These are phyloP conservation scores for Telopea speciosissima DNA, from an alignment of 177 flowering plant genomes.

Conservation along the genomic window DNA sequence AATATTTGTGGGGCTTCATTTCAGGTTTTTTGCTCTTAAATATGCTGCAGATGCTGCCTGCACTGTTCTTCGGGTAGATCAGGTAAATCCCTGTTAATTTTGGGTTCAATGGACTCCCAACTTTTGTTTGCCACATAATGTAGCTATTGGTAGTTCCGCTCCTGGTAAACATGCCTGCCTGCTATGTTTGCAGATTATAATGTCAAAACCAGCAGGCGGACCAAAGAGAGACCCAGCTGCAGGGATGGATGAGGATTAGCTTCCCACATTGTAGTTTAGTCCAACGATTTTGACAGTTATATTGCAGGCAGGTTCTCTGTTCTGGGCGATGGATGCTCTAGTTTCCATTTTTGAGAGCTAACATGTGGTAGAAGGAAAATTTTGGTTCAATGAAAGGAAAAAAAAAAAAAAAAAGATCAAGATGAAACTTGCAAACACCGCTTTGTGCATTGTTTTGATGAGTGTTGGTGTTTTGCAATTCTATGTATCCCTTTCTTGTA, in stretches of 20 bases:
- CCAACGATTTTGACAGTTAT: not conserved
- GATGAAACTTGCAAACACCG: too few relatives aligned
- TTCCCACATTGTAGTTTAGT: not conserved
- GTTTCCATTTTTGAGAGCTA: not conserved
- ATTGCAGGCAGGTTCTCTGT: not conserved
- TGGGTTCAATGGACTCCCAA: not conserved
- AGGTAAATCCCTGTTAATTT: slow-evolving; percentile 35
- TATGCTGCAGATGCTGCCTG: slow-evolving; percentile 94
- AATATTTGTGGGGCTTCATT: slow-evolving; percentile 1
- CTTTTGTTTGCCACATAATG: not conserved
- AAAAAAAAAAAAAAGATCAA: too few relatives aligned
- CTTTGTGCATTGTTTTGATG: too few relatives aligned
- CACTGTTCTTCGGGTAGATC: slow-evolving; percentile 89
- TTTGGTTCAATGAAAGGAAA: not conserved
- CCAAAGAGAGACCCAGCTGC: slow-evolving; percentile 66
- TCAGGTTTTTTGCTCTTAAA: slow-evolving; percentile 84
- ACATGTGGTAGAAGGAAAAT: not conserved
- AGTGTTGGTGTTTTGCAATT: too few relatives aligned
- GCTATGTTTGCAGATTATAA: slow-evolving; percentile 64
- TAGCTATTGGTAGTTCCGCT: too few relatives aligned
- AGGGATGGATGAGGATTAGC: slow-evolving; percentile 86
- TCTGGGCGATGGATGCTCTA: not conserved
- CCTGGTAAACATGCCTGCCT: not conserved
- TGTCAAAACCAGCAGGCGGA: slow-evolving; percentile 98
- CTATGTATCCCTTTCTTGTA: too few relatives aligned